Base-by-base conservation (phyloP, 495 filamentous ascomycete genomes). In the Hamigera avellanea region DNA sequence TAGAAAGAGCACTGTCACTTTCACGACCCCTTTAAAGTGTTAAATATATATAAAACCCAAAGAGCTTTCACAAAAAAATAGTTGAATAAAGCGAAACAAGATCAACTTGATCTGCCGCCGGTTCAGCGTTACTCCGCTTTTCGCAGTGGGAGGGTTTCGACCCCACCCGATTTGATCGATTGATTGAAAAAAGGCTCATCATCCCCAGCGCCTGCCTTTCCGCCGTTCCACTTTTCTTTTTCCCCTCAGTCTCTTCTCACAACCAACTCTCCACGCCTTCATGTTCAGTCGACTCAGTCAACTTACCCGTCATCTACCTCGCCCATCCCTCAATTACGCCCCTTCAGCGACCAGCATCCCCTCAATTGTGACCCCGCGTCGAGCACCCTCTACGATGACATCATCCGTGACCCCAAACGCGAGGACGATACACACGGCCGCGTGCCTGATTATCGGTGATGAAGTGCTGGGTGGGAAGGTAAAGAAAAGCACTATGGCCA, bases 381-480 rank as follows among this genome's bases (percentile, higher is more conserved):
- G 12, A 35, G 33, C 30, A 43, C 48, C 36, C 37, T 43, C 44
- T 53, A 52, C 69, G 42, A 83, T 81, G 69, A 68, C 73, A 61
- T 72, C 66, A 64, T 56, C 61, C 41, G 49, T 54, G 17, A 54
- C 40, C 62, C 64, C 10, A 54, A 63, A 68, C 39, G 66, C 66
- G 34, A 71, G 70, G 45, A 75, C 68, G 39, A 91, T 94, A 40
- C 76, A 86, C 50, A 95, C 89, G 33, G 91, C 91, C 19, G 91
- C 83, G 40, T 94, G 86, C 52, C 62, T 98, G 32, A 86, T 98
- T 44, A 98, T 98, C 45, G 91, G 91, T 14, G 89, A 98, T 59
- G 91, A 98, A 53, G 84, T 98, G 3, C 70, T 98, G 2, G 86
- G 85, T n/a, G 91, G 91, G 42, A 98, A 98, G 81, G 89, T 84